phyloP scores from a whole-genome alignment of 768 basidiomycete genomes.

The Podaxis carcinomalis region DNA sequence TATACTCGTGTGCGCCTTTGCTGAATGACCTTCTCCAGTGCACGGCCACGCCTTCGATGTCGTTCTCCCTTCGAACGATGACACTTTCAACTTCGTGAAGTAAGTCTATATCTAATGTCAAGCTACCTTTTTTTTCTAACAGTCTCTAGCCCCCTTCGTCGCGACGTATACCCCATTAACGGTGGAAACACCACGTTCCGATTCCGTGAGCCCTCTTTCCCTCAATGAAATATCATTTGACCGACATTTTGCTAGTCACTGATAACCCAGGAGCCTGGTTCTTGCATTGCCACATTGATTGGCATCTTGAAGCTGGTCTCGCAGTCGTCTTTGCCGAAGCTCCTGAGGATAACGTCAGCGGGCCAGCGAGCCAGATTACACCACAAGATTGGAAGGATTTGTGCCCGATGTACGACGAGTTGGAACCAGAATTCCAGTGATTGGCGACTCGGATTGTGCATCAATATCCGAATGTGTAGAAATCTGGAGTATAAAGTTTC shows the following conservation, averaged over 20 bases:
- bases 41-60: conserved; percentile 17
- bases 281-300: conserved; percentile 23
- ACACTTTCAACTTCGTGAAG: conserved; percentile 8
- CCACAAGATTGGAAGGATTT: conserved; percentile 19
- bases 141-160: conserved; percentile 13
- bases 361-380: conserved; percentile 22
- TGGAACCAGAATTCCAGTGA: conserved; percentile 17
- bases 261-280: conserved; percentile 21
- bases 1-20: too few species aligned
- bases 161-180: conserved; percentile 14
- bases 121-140: neutral
- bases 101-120: neutral
- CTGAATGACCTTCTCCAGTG: neutral
- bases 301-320: conserved; percentile 35
- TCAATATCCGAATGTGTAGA: neutral
- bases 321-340: conserved; percentile 35
- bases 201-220: conserved; percentile 10
- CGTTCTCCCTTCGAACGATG: conserved; percentile 7
- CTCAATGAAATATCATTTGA: neutral
- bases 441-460: neutral
- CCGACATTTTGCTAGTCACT: neutral
- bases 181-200: conserved; percentile 16
- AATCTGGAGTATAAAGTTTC: neutral
- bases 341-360: conserved; percentile 22
- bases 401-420: conserved; percentile 16